Base-by-base conservation (phyloP, 106 monocot genomes). In the Iris macrosiphon region DNA sequence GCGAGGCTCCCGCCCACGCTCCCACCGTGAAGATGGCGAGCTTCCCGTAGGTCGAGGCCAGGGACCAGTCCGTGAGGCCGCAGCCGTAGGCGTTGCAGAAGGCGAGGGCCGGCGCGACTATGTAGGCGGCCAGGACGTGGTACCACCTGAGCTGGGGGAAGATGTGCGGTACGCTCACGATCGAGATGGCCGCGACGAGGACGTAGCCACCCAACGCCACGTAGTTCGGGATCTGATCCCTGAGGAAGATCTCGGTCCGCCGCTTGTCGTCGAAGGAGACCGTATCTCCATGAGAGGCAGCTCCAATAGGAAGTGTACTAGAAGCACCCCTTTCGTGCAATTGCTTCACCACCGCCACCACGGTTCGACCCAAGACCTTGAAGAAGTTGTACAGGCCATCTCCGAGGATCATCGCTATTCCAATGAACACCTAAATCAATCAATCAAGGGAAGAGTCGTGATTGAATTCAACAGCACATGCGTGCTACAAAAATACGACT, bases 371-470 rank as follows among this genome's bases (percentile, higher is more conserved):
- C 4, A 90, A 45, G 7, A 90, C 85, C 63, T 85, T 90, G 21
- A 81, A 11, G 33, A 90, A 90, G 72, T 90, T 90, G 68, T 90
- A 90, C n/a, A 90, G 68, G 14, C 90, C n/a, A n/a, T n/a, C n/a
- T n/a, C n/a, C n/a, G n/a, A n/a, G n/a, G n/a, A n/a, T n/a, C n/a
- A n/a, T n/a, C 90, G 90, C 70, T 51, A 90, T 85, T n/a, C 80
- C 51, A 40, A 84, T 74, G 59, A 89, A 89, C 10, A 89, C 72
- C 88, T 88, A 60, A 19, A 70, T n/a, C n/a, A 7, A 6, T 25
- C 29, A 12, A 40, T n/a, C 9, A 6, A 9, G 11, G 25, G n/a
- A 43, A 43, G 43, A 43, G 15, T 37, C 12, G 8, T 7, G 37
- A 37, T 12, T 7, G 37, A 5, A 37, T 37, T 7, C 12, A 37